phyloP scores from a whole-genome alignment of 1,139 yeast genomes.

The Nakaseomyces bracarensis region DNA sequence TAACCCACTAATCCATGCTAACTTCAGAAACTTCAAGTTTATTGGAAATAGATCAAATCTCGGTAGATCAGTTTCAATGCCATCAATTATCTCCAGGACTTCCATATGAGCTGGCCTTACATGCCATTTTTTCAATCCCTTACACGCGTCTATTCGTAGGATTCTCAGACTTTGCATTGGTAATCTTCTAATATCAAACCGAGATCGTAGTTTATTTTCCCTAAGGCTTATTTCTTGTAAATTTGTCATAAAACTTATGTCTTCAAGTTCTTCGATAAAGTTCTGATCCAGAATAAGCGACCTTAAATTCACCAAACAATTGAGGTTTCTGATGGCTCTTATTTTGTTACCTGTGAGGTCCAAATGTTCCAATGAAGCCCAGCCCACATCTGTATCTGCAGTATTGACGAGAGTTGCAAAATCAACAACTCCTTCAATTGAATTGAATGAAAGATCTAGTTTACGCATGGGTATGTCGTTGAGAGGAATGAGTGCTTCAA shows the following conservation, averaged over 20 bases:
- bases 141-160: constrained; percentile 8
- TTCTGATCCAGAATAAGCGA: constrained; percentile 22
- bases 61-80: constrained; percentile 6
- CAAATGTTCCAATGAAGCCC: constrained; percentile 21
- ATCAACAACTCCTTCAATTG: constrained; percentile 20
- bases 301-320: constrained; percentile 14
- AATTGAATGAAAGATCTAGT: constrained; percentile 21
- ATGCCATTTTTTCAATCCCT: constrained; percentile 3
- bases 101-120: constrained; percentile 6
- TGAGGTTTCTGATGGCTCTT: constrained; percentile 17
- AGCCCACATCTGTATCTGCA: constrained; percentile 10
- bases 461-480: constrained; percentile 13
- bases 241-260: background rate
- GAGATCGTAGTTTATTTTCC: background rate
- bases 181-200: background rate
- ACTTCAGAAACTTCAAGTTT: constrained; percentile 5
- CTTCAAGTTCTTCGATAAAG: background rate
- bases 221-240: background rate
- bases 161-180: constrained; percentile 7
- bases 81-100: constrained; percentile 6
- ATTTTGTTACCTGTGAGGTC: constrained; percentile 22
- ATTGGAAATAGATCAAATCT: constrained; percentile 9
- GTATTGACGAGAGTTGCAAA: constrained; percentile 10
- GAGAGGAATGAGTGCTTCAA: constrained; percentile 19
- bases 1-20: constrained; percentile 9